These are phyloP conservation scores for Colletotrichum australisinense DNA, from an alignment of 2,329 filamentous ascomycete genomes.

Conservation along the genomic window DNA sequence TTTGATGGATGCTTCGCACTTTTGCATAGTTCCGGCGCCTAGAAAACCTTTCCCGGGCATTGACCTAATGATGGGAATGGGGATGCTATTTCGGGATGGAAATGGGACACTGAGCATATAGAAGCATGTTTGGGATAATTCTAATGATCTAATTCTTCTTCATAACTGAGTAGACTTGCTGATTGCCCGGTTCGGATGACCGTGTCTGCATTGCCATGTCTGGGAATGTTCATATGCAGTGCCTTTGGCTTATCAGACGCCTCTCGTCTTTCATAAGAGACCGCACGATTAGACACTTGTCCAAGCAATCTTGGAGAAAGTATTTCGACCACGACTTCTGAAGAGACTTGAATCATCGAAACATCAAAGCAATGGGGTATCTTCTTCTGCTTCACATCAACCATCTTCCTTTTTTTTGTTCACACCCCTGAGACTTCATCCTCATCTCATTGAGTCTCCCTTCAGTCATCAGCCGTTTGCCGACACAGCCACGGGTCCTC, in stretches of 20 bases:
- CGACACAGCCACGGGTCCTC: constrained; percentile 28
- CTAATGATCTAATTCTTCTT: constrained; percentile 10
- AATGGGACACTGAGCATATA: not conserved
- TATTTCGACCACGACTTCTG: not conserved
- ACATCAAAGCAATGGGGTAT: not conserved
- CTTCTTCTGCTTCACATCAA: not conserved
- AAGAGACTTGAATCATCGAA: not conserved
- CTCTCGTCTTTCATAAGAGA: not conserved
- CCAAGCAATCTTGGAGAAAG: not conserved
- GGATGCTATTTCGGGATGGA: not conserved
- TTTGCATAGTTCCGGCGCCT: not conserved
- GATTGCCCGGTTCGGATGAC: not conserved
- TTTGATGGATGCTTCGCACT: not conserved
- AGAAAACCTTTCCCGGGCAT: not conserved
- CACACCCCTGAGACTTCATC: too few relatives aligned
- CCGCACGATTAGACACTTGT: not conserved
- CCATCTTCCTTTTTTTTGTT: not conserved
- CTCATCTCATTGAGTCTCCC: not conserved
- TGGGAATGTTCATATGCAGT: not conserved
- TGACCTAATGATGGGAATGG: too few relatives aligned
- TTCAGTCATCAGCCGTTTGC: not conserved
- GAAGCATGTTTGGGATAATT: not conserved
- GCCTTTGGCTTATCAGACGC: not conserved
- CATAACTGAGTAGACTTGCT: not conserved
- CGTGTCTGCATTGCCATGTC: not conserved